Base-by-base conservation (phyloP, 345 rosid species). In the Hevea brasiliensis region DNA sequence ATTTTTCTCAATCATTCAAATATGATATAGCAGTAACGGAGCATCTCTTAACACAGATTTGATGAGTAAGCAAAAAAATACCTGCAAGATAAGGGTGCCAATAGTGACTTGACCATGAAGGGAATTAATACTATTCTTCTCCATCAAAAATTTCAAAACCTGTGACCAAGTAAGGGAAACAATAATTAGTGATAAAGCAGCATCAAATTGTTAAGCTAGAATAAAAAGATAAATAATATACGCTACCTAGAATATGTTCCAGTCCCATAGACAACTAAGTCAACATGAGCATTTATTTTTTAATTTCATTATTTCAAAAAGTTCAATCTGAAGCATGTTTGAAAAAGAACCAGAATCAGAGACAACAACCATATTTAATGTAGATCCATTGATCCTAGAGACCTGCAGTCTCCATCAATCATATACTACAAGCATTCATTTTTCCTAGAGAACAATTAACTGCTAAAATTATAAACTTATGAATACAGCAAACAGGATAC, bases 31-130 rank as follows among this genome's bases (percentile, higher is more conserved):
- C 27, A 10, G 26, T 41, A 62, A 3, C 26, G 20, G 4, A 50
- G 59, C 45, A 67, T 11, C 44, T 50, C 21, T 29, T 29, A 29
- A 29, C 45, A 51, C 27, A 51, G 8, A 50, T 67, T 50, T 50
- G 57, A 55, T 44, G 62, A 10, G 35, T 41, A 11, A 35, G 23
- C 13, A 35, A 67, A 67, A 8, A 74, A 26, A 71, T 83, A 88
- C 98, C 98, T 93, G 98, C 81, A 93, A 83, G 68, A 93, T 93
- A 76, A 93, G 98, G 67, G 87, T 93, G 61, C 98, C 98, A 81
- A 93, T 79, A n/a, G 98, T 93, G 68, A 93, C 92, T 83, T 93
- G 98, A 77, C 96, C 96, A 74, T 93, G 94, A 53, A 93, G 88
- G 13, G 94, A 86, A 86, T 76, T 89, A 74, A 84, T 84, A 74